A percentile compares a stretch with the other conserved stretches of the same genome.
These are phyloP conservation scores for Microglena sp. DNA, from an alignment of 139 green algal genomes.

Conservation along the genomic window DNA sequence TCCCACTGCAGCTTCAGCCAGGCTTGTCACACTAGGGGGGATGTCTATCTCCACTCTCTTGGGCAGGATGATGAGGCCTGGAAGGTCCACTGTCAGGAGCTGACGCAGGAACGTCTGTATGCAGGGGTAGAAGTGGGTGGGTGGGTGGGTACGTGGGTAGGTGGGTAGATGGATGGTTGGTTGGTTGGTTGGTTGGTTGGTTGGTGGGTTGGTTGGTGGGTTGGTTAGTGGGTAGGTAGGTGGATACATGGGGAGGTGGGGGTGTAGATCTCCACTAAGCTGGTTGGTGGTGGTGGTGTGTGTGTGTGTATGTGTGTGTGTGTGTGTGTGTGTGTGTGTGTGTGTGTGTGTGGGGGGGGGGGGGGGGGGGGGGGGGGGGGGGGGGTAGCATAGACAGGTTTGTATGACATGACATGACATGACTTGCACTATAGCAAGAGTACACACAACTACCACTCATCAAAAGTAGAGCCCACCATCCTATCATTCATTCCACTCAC, in stretches of 20 bases:
- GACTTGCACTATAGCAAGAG: no score
- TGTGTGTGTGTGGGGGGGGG: no score
- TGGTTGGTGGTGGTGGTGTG: no score
- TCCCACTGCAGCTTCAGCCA: constrained; percentile 86
- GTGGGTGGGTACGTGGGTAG: background rate
- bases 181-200: no score
- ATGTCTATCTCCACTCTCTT: constrained; percentile 84
- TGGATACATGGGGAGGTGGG: no score
- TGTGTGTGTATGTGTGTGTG: background rate
- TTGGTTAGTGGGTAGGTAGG: no score
- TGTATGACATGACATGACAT: no score
- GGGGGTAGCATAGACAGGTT: no score
- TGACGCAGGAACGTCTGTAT: constrained; percentile 74
- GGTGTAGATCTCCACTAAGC: no score
- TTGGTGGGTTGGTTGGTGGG: no score
- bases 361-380: no score
- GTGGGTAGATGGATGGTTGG: background rate
- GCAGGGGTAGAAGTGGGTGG: background rate
- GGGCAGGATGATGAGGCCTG: constrained; percentile 88
- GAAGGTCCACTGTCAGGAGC: constrained; percentile 87
- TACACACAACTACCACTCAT: no score
- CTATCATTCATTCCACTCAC: background rate
- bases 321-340: background rate
- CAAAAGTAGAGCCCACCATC: background rate
- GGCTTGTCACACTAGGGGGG: constrained; percentile 70